Conservation (phyloP, 352 stramenopile genomes). For the Globisporangium barbulae region DNA sequence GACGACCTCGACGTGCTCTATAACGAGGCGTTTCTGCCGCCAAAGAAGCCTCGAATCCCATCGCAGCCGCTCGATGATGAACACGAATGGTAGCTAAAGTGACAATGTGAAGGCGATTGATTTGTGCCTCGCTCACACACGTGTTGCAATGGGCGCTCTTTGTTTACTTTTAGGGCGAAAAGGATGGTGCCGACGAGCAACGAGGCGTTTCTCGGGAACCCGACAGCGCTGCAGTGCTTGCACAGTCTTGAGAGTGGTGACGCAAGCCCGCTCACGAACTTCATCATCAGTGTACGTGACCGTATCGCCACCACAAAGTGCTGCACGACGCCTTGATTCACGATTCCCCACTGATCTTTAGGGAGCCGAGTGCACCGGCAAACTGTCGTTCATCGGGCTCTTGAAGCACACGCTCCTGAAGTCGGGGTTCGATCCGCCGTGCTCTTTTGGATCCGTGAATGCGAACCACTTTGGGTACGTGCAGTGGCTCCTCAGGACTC, state of each 20-base stretch:
- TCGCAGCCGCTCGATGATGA: constrained; percentile 20
- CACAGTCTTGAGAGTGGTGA: constrained; percentile 14
- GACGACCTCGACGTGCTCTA: constrained; percentile 54
- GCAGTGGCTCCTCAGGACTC: constrained; percentile 1
- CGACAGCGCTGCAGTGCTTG: constrained; percentile 27
- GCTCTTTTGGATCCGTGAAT: constrained; percentile 34
- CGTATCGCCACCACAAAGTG: neutral
- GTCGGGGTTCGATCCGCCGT: constrained; percentile 18
- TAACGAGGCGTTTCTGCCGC: constrained; percentile 22
- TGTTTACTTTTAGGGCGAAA: constrained; percentile 25
- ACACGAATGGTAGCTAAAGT: constrained; percentile 40
- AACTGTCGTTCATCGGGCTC: constrained; percentile 45
- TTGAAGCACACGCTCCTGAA: constrained; percentile 28
- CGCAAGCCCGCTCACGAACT: constrained; percentile 35
- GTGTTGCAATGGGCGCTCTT: neutral
- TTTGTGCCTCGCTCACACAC: neutral
- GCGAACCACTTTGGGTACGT: constrained; percentile 36
- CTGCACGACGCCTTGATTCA: neutral
- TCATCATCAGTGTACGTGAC: constrained; percentile 53
- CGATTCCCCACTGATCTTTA: constrained; percentile 14
- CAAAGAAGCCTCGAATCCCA: constrained; percentile 48
- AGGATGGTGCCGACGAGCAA: constrained; percentile 30
- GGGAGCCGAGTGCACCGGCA: constrained; percentile 48
- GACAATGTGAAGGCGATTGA: neutral
- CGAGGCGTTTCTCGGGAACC: constrained; percentile 52